phyloP scores from a whole-genome alignment of 1,139 yeast genomes.

The Trichomonascaceae sp. region DNA sequence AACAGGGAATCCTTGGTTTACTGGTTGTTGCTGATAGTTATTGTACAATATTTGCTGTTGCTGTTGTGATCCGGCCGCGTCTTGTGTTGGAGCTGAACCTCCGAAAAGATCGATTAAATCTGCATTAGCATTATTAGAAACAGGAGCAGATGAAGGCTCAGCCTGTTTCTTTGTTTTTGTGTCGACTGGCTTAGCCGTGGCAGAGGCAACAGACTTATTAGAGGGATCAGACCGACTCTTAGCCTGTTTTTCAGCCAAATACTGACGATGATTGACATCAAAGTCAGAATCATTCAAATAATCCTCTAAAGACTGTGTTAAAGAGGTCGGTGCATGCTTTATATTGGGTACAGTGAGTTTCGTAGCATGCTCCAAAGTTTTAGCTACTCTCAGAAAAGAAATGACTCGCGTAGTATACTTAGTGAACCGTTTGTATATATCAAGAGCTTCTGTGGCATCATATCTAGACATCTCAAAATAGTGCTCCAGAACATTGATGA shows the following conservation, averaged over 20 bases:
- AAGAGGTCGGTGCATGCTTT: conserved; percentile 93
- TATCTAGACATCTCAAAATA: conserved; percentile 84
- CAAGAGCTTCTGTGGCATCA: conserved; percentile 84
- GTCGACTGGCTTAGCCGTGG: conserved; percentile 6
- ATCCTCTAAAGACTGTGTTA: conserved; percentile 80
- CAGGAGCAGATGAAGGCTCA: conserved; percentile 3
- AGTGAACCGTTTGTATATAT: conserved; percentile 77
- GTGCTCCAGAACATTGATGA: conserved; percentile 84
- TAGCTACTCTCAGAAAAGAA: conserved; percentile 80
- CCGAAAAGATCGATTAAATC: conserved; percentile 22
- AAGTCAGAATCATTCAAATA: conserved; percentile 83
- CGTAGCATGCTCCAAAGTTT: conserved; percentile 78
- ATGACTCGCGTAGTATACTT: conserved; percentile 84
- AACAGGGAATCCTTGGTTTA: conserved; percentile 11
- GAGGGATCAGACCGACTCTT: conserved; percentile 18
- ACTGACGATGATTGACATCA: conserved; percentile 72
- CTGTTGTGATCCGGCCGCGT: conserved; percentile 15
- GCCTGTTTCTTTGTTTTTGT: not conserved
- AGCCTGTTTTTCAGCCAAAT: conserved; percentile 56
- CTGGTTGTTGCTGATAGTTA: conserved; percentile 11
- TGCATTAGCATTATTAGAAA: conserved; percentile 8
- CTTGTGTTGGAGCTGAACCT: conserved; percentile 20
- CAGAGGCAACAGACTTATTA: not conserved
- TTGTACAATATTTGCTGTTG: conserved; percentile 14
- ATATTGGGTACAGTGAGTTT: conserved; percentile 91